Conservation (phyloP, 768 basidiomycete genomes). For the Grammothele lineata region DNA sequence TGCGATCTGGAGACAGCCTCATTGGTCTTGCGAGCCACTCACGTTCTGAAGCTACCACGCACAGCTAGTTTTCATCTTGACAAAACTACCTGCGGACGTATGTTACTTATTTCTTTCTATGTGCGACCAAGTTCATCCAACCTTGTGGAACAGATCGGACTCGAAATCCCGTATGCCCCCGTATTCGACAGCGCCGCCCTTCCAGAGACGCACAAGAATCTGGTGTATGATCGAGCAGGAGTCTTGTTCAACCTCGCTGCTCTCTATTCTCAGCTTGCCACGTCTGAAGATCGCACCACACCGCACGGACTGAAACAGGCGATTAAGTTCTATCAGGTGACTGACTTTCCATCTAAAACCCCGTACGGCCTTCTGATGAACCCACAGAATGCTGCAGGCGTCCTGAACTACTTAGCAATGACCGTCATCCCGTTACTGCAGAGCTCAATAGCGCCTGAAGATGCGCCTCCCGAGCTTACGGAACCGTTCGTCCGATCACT, state of each 20-base stretch:
- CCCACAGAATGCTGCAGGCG: constrained; percentile 74
- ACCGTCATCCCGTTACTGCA: constrained; percentile 50
- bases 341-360: too few species aligned
- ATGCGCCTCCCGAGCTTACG: constrained; percentile 65
- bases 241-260: constrained; percentile 85
- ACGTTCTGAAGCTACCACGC: constrained; percentile 72
- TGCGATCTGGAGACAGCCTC: constrained; percentile 13
- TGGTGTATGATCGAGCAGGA: constrained; percentile 78
- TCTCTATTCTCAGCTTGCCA: constrained; percentile 78
- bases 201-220: constrained; percentile 62
- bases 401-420: constrained; percentile 55
- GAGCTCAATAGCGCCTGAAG: constrained; percentile 42
- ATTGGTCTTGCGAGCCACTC: constrained; percentile 1
- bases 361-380: too few species aligned
- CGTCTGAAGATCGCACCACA: constrained; percentile 61
- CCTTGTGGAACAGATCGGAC: constrained; percentile 48
- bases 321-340: constrained; percentile 64
- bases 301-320: constrained; percentile 85
- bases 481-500: constrained; percentile 55
- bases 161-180: constrained; percentile 71
- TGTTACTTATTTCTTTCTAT: constrained; percentile 24
- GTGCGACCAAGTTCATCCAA: constrained; percentile 7
- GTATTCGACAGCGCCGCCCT: constrained; percentile 55
- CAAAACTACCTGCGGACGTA: constrained; percentile 82
- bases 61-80: constrained; percentile 77